A percentile compares a stretch with the other conserved stretches of the same genome.
Conservation (phyloP, 2,329 filamentous ascomycete species). For the Exophiala calicioides region DNA sequence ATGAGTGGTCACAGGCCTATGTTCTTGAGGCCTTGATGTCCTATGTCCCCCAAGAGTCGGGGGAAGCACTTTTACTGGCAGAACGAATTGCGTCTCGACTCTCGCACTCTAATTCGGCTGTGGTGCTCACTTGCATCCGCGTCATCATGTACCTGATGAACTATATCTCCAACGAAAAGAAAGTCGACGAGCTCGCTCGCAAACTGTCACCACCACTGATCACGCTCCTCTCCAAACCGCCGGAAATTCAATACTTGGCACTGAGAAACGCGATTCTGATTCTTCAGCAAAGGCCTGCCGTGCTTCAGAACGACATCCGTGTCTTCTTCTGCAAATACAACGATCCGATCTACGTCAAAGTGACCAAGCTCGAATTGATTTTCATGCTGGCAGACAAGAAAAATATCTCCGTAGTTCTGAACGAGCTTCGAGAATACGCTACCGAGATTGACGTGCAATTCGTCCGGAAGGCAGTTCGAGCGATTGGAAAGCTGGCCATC, state of each 20-base stretch:
- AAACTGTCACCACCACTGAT: conserved; percentile 95
- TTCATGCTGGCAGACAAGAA: conserved; percentile 97
- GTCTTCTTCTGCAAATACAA: conserved; percentile 99
- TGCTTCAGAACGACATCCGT: conserved; percentile 91
- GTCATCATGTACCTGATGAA: conserved; percentile 98
- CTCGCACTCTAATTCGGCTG: conserved; percentile 94
- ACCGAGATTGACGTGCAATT: conserved; percentile 99
- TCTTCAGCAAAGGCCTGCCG: conserved; percentile 86
- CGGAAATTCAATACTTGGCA: conserved; percentile 97
- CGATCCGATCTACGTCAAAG: conserved; percentile 98
- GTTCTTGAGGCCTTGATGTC: conserved; percentile 97
- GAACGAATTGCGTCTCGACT: conserved; percentile 93
- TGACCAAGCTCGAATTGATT: conserved; percentile 96
- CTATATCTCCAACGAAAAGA: conserved; percentile 90
- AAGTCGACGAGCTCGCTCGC: conserved; percentile 80
- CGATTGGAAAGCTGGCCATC: conserved; percentile 96
- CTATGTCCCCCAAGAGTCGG: conserved; percentile 88
- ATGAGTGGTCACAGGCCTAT: conserved; percentile 96
- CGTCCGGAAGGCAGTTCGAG: conserved; percentile 93
- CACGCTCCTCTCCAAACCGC: conserved; percentile 90
- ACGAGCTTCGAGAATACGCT: conserved; percentile 90
- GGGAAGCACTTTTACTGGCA: conserved; percentile 83
- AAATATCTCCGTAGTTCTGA: conserved; percentile 93
- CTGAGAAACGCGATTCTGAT: conserved; percentile 92
- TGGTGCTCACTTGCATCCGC: conserved; percentile 92